phyloP scores from a whole-genome alignment of 2,329 filamentous ascomycete genomes.

The Aspergillus candidus region DNA sequence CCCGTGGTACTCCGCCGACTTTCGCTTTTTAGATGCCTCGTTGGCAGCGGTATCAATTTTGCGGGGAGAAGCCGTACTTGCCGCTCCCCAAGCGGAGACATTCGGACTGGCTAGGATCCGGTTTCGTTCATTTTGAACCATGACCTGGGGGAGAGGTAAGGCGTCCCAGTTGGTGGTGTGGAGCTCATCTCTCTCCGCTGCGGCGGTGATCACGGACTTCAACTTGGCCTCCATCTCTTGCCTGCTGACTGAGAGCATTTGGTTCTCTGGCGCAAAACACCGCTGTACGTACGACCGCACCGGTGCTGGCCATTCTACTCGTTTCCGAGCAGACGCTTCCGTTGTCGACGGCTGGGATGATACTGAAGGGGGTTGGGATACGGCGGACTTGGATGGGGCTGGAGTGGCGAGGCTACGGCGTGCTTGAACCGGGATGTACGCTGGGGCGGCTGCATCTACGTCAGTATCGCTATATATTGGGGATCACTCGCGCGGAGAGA shows the following conservation, averaged over 20 bases:
- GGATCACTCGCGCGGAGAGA: neutral
- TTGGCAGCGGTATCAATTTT: slow-evolving; percentile 20
- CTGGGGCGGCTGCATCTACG: slow-evolving; percentile 39
- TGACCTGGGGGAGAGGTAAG: slow-evolving; percentile 76
- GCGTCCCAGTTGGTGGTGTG: slow-evolving; percentile 73
- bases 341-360: slow-evolving; percentile 27
- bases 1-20: slow-evolving; percentile 61
- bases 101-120: slow-evolving; percentile 41
- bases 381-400: slow-evolving; percentile 15
- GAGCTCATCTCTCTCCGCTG: slow-evolving; percentile 67
- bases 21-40: slow-evolving; percentile 65
- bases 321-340: slow-evolving; percentile 41
- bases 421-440: slow-evolving; percentile 57
- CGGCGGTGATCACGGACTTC: slow-evolving; percentile 76
- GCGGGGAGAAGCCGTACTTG: slow-evolving; percentile 13
- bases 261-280: slow-evolving; percentile 72
- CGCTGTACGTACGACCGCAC: slow-evolving; percentile 85
- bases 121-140: slow-evolving; percentile 66
- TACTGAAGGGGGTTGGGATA: slow-evolving; percentile 9
- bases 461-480: slow-evolving; percentile 12
- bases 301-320: slow-evolving; percentile 71
- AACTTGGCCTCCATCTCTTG: slow-evolving; percentile 76
- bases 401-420: slow-evolving; percentile 53
- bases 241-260: slow-evolving; percentile 56
- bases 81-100: slow-evolving; percentile 34